Evolutionary conservation across 2,329 filamentous ascomycete genomes (phyloP).

Genomic region (Nothopassalora personata): DNA sequence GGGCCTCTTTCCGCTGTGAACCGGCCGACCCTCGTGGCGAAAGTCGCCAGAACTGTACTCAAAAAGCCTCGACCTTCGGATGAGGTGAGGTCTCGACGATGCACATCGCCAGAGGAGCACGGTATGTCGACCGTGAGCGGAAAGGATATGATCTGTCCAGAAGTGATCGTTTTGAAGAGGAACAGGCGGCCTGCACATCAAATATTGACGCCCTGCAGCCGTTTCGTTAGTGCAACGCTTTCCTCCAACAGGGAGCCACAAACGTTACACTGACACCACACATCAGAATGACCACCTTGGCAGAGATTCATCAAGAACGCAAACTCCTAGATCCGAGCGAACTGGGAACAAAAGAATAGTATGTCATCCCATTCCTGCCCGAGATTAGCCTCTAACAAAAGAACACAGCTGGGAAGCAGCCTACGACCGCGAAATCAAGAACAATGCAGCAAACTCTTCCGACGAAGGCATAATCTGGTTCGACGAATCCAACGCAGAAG

Average conservation of each 20-base stretch:
- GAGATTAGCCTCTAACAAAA: slow-evolving; percentile 5
- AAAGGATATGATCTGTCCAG: no score
- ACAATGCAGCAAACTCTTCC: slow-evolving; percentile 64
- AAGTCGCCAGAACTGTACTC: not conserved
- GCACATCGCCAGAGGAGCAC: not conserved
- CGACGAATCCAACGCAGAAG: slow-evolving; percentile 82
- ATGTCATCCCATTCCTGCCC: slow-evolving; percentile 29
- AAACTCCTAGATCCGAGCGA: slow-evolving; percentile 62
- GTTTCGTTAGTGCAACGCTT: not conserved
- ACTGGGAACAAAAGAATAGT: slow-evolving; percentile 91
- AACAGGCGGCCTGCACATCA: not conserved
- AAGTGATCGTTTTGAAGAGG: not conserved
- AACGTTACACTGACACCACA: slow-evolving; percentile 2
- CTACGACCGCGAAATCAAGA: slow-evolving; percentile 65
- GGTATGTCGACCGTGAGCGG: no score
- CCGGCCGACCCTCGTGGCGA: not conserved
- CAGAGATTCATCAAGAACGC: slow-evolving; percentile 4
- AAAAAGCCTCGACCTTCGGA: not conserved
- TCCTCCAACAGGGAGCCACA: not conserved
- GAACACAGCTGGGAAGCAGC: slow-evolving; percentile 51
- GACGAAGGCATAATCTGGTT: slow-evolving; percentile 95
- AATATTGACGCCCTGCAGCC: not conserved
- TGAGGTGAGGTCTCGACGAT: not conserved
- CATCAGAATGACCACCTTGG: not conserved
- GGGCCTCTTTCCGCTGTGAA: not conserved